Percentiles rank a stretch among this genome's conserved stretches.
These are phyloP conservation scores for Athelia sp. DNA, from an alignment of 1,284 basidiomycete species.

Conservation along the genomic window DNA sequence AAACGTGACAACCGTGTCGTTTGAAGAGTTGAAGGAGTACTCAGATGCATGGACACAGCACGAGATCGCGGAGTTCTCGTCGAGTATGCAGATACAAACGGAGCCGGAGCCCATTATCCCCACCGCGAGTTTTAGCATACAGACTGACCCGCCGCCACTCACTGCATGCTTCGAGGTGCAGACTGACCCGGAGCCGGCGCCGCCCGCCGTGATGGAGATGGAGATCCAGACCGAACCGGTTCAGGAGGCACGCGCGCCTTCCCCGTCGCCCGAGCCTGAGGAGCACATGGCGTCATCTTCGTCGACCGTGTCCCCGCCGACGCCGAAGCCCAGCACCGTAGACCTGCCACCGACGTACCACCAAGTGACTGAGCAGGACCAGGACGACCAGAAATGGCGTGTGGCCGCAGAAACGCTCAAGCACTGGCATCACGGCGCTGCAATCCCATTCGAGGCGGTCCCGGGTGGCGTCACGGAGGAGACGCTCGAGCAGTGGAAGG, in stretches of 20 bases:
- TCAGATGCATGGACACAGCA: slow-evolving; percentile 66
- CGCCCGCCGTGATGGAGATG: slow-evolving; percentile 38
- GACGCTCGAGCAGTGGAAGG: slow-evolving; percentile 63
- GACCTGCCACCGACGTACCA: slow-evolving; percentile 72
- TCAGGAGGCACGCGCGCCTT: slow-evolving; percentile 28
- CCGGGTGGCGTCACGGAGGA: slow-evolving; percentile 56
- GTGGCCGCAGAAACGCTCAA: slow-evolving; percentile 55
- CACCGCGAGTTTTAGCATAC: slow-evolving; percentile 32
- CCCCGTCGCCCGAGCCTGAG: slow-evolving; percentile 37
- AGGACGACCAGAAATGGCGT: slow-evolving; percentile 45
- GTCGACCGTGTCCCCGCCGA: slow-evolving; percentile 62
- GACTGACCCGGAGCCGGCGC: slow-evolving; percentile 28
- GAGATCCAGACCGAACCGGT: slow-evolving; percentile 59
- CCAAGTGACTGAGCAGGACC: slow-evolving; percentile 41
- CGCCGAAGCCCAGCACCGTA: slow-evolving; percentile 40
- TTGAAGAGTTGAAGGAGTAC: slow-evolving; percentile 68
- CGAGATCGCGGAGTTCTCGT: slow-evolving; percentile 44
- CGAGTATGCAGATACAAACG: slow-evolving; percentile 38
- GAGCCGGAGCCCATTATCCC: slow-evolving; percentile 30
- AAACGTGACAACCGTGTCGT: slow-evolving; percentile 43
- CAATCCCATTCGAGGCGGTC: slow-evolving; percentile 46
- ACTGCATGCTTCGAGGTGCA: slow-evolving; percentile 18
- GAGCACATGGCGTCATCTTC: slow-evolving; percentile 65
- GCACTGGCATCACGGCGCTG: slow-evolving; percentile 61
- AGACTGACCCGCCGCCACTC: slow-evolving; percentile 33